Conservation (phyloP, 2,329 filamentous ascomycete species). For the Aspergillus udagawae region DNA sequence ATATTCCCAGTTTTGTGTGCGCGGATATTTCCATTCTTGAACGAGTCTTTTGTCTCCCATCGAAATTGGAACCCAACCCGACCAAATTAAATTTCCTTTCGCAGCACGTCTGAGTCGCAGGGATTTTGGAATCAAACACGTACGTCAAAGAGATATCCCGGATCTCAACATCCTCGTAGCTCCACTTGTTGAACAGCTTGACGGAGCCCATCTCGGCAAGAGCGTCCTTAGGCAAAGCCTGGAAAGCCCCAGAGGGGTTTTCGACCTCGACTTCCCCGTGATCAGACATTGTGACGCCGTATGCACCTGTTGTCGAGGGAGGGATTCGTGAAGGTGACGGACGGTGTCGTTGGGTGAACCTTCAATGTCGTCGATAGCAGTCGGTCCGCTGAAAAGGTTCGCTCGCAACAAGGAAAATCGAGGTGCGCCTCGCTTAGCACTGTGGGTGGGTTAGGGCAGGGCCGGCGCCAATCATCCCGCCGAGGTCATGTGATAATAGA, state of each 20-base stretch:
- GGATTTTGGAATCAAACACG: constrained; percentile 42
- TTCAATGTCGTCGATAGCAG: constrained; percentile 33
- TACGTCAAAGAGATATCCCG: constrained; percentile 99
- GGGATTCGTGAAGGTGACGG: constrained; percentile 36
- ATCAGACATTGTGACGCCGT: constrained; percentile 76
- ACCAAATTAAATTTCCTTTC: constrained; percentile 10
- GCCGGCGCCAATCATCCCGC: constrained; percentile 17
- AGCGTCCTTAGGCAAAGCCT: constrained; percentile 90
- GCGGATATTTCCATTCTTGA: neutral
- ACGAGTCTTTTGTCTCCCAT: neutral
- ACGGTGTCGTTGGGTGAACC: constrained; percentile 37
- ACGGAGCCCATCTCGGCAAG: constrained; percentile 82
- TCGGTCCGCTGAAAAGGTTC: constrained; percentile 36
- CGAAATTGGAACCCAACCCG: neutral
- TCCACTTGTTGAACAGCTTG: constrained; percentile 98
- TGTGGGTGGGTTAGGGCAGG: constrained; percentile 40
- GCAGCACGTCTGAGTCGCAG: constrained; percentile 20
- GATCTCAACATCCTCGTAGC: constrained; percentile 99
- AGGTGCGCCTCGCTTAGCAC: constrained; percentile 42
- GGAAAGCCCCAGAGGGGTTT: constrained; percentile 63
- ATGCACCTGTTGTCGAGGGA: constrained; percentile 37
- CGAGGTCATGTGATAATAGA: constrained; percentile 21
- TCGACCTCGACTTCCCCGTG: constrained; percentile 90
- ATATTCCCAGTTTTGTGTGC: constrained; percentile 2
- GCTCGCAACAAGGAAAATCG: constrained; percentile 34